Percentiles rank a stretch among this genome's conserved stretches.
phyloP scores from a whole-genome alignment of 2,329 filamentous ascomycete species.

The Trichoderma brevicompactum region DNA sequence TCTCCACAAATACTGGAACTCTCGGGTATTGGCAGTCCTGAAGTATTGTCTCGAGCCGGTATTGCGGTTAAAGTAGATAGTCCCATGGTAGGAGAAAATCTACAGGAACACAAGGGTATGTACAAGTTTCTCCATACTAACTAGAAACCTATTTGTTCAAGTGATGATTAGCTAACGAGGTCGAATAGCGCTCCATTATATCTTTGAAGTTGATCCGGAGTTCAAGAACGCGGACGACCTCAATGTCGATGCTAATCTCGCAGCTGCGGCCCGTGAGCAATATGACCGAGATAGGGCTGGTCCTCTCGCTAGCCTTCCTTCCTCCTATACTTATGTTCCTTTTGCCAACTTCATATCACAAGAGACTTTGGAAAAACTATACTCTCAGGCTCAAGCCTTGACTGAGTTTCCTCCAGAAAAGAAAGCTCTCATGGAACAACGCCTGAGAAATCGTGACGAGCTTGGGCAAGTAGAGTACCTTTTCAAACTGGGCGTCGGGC shows the following conservation, averaged over 20 bases:
- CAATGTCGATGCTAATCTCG: conserved; percentile 36
- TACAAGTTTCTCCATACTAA: conserved; percentile 26
- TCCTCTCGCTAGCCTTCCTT: conserved; percentile 46
- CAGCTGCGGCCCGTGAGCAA: conserved; percentile 42
- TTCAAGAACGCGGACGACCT: conserved; percentile 49
- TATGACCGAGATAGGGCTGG: conserved; percentile 41
- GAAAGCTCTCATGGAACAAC: conserved; percentile 39
- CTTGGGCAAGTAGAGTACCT: conserved; percentile 55
- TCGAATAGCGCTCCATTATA: conserved; percentile 45
- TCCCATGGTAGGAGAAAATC: conserved; percentile 53
- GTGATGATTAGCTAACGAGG: not conserved
- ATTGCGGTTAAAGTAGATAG: conserved; percentile 47
- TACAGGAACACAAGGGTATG: conserved; percentile 51
- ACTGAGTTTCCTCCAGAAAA: conserved; percentile 35
- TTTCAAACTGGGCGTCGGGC: conserved; percentile 55
- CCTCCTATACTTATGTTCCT: conserved; percentile 50
- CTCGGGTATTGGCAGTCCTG: conserved; percentile 59
- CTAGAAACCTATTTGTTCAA: not conserved
- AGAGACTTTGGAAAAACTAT: conserved; percentile 34
- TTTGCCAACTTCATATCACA: conserved; percentile 41
- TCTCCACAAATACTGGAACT: conserved; percentile 65
- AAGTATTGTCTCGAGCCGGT: conserved; percentile 44
- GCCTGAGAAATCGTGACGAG: conserved; percentile 39
- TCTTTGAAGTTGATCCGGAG: conserved; percentile 51
- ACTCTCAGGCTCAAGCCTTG: conserved; percentile 33